A percentile compares a stretch with the other conserved stretches of the same genome.
These are phyloP conservation scores for Scheffersomyces stipitis DNA, from an alignment of 805 yeast genomes.

Conservation along the genomic window DNA sequence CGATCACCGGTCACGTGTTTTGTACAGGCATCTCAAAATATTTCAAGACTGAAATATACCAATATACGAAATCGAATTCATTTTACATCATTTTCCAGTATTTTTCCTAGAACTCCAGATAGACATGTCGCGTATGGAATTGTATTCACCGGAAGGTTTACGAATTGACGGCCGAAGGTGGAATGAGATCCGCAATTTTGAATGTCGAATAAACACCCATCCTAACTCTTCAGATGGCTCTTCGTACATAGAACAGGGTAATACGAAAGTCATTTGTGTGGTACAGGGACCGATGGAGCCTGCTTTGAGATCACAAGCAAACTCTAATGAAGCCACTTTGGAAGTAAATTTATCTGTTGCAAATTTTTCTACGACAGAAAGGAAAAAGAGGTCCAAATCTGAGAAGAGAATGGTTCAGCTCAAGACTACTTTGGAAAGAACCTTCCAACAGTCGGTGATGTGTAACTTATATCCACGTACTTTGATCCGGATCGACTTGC, in stretches of 20 bases:
- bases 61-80: too few species aligned
- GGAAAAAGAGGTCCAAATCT: constrained; percentile 65
- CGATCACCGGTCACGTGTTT: too few species aligned
- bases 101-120: too few species aligned
- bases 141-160: constrained; percentile 94
- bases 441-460: constrained; percentile 74
- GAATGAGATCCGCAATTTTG: constrained; percentile 85
- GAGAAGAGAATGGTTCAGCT: constrained; percentile 73
- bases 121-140: constrained; percentile 66
- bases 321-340: constrained; percentile 54
- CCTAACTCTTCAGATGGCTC: constrained; percentile 90
- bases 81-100: too few species aligned
- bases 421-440: constrained; percentile 62
- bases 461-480: constrained; percentile 80
- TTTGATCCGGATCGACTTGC: constrained; percentile 68
- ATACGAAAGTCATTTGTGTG: constrained; percentile 80
- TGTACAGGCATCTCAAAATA: too few species aligned
- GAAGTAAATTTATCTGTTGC: constrained; percentile 70
- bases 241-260: constrained; percentile 88
- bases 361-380: constrained; percentile 74
- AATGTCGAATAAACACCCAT: constrained; percentile 82
- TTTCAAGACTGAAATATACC: too few species aligned
- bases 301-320: constrained; percentile 48
- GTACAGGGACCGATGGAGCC: constrained; percentile 94
- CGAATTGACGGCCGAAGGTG: constrained; percentile 92